These are phyloP conservation scores for Penicillium sclerotiorum DNA, from an alignment of 2,329 filamentous ascomycete genomes.

Conservation along the genomic window DNA sequence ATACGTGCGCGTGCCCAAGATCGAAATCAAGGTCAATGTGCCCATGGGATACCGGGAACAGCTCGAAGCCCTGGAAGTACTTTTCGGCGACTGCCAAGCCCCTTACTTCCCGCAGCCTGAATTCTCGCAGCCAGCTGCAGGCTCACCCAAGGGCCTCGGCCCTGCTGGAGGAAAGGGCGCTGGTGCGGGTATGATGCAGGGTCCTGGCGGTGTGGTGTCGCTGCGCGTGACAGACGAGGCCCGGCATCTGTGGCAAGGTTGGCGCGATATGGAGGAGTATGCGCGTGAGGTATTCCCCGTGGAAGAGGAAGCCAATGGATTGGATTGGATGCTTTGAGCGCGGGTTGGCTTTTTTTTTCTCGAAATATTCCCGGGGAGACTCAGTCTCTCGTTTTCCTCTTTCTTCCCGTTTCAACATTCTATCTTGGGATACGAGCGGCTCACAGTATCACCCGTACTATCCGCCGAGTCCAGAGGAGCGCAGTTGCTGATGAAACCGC, in stretches of 20 bases:
- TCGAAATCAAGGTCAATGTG: slow-evolving; percentile 83
- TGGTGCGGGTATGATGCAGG: slow-evolving; percentile 50
- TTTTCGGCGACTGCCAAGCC: slow-evolving; percentile 61
- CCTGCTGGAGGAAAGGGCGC: slow-evolving; percentile 43
- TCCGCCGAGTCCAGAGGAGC: too few species aligned
- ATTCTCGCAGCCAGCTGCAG: slow-evolving; percentile 44
- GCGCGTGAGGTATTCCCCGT: slow-evolving; percentile 90
- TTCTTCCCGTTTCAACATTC: background rate
- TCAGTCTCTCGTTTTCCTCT: background rate
- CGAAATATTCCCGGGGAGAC: too few species aligned
- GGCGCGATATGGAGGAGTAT: slow-evolving; percentile 89
- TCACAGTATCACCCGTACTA: background rate
- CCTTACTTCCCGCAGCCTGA: slow-evolving; percentile 67
- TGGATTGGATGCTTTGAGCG: slow-evolving; percentile 77
- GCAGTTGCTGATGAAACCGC: slow-evolving; percentile 3
- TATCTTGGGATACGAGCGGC: background rate
- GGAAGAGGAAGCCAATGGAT: slow-evolving; percentile 90
- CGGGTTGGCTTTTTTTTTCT: background rate
- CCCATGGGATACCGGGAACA: slow-evolving; percentile 88
- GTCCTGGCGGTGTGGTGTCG: slow-evolving; percentile 60
- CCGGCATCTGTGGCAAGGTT: slow-evolving; percentile 85
- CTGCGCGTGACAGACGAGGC: slow-evolving; percentile 73
- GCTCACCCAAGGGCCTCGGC: slow-evolving; percentile 41
- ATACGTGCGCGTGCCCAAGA: slow-evolving; percentile 72
- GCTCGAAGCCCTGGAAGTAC: slow-evolving; percentile 66